These are phyloP conservation scores for Aspergillus campestris DNA, from an alignment of 495 filamentous ascomycete species.

Conservation along the genomic window DNA sequence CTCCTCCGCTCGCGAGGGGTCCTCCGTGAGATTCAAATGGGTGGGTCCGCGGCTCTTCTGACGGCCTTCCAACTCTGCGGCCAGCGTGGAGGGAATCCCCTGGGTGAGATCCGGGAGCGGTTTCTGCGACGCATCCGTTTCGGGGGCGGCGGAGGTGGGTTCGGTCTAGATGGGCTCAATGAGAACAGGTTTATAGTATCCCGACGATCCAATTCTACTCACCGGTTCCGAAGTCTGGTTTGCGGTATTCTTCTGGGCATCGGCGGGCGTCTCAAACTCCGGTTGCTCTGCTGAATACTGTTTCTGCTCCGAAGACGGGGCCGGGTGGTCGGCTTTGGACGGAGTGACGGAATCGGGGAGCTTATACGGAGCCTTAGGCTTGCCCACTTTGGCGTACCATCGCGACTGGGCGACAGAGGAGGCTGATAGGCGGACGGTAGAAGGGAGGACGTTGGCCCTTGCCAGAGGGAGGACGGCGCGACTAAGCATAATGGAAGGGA, in stretches of 20 bases:
- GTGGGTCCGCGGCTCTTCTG: conserved; percentile 35
- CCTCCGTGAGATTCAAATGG: conserved; percentile 51
- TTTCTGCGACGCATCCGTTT: conserved; percentile 23
- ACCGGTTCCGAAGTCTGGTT: conserved; percentile 21
- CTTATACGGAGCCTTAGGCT: conserved; percentile 38
- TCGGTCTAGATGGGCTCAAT: conserved; percentile 18
- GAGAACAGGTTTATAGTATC: neutral
- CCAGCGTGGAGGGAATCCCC: conserved; percentile 81
- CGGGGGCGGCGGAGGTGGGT: conserved; percentile 18
- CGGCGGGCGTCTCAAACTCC: conserved; percentile 35
- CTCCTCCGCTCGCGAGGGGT: conserved; percentile 40
- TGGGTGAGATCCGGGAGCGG: conserved; percentile 82
- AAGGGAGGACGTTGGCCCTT: conserved; percentile 35
- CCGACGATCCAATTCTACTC: conserved; percentile 11
- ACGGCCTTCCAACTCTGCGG: conserved; percentile 55
- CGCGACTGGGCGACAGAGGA: conserved; percentile 29
- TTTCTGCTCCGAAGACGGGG: conserved; percentile 18
- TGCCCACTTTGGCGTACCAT: conserved; percentile 40
- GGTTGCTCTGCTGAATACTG: conserved; percentile 34
- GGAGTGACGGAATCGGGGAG: conserved; percentile 30
- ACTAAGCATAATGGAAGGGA: conserved; percentile 33
- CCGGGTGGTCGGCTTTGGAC: conserved; percentile 16
- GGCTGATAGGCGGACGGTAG: conserved; percentile 27
- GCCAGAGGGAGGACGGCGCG: conserved; percentile 38
- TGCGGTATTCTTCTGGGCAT: conserved; percentile 28